Conservation (phyloP, 75 land plant species). For the Adiantum capillusveneris region DNA sequence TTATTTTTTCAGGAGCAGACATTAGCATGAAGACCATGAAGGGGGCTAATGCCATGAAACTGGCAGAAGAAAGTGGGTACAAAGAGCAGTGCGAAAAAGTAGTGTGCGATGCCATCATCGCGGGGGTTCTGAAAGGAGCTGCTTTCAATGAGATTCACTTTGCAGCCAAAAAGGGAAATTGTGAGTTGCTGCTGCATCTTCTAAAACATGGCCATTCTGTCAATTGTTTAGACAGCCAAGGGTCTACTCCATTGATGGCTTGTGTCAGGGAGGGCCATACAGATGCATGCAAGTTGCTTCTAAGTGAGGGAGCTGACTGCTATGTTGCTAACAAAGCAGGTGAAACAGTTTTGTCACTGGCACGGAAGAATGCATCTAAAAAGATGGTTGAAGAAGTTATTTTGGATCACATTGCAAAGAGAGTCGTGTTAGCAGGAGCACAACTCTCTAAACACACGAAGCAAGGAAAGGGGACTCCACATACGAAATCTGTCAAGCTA, state of each 20-base stretch:
- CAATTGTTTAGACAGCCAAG: conserved; percentile 51
- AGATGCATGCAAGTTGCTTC: conserved; percentile 42
- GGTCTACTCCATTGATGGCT: conserved; percentile 75
- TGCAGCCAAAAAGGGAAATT: conserved; percentile 61
- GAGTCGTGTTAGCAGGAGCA: conserved; percentile 49
- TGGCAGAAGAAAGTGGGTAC: conserved; percentile 24
- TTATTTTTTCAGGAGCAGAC: conserved; percentile 76
- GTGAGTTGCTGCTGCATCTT: conserved; percentile 38
- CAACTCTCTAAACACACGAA: conserved; percentile 59
- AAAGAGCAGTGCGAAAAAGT: conserved; percentile 57
- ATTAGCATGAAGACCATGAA: conserved; percentile 44
- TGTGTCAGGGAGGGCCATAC: conserved; percentile 75
- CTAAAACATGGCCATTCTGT: conserved; percentile 50
- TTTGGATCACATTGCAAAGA: conserved; percentile 51
- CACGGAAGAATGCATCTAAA: conserved; percentile 25
- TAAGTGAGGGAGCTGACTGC: conserved; percentile 50
- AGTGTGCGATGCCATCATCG: conserved; percentile 60
- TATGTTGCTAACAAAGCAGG: conserved; percentile 37
- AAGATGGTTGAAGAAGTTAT: conserved; percentile 46
- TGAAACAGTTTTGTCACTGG: conserved; percentile 69
- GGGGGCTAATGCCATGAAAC: conserved; percentile 50
- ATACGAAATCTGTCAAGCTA: conserved; percentile 53
- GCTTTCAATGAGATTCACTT: conserved; percentile 72
- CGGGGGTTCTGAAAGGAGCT: conserved; percentile 32
- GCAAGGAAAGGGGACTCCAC: conserved; percentile 69